Evolutionary conservation across 495 filamentous ascomycete genomes (phyloP).

Genomic region (Xylaria bambusicola): DNA sequence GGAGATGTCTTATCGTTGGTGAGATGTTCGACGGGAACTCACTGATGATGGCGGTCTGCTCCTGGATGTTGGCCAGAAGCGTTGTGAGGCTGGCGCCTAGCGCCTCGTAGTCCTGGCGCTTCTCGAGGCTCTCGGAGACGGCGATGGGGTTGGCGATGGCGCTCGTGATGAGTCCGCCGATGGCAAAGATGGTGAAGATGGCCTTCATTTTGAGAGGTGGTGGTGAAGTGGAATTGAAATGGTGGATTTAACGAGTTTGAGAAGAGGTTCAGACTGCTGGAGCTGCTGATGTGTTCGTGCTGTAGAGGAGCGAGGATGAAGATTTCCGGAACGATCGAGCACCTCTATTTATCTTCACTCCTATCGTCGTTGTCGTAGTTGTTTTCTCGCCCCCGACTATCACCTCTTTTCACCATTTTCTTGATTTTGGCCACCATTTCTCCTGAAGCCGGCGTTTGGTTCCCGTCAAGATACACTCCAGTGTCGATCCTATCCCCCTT

Average conservation of each 20-base stretch:
- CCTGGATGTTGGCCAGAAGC: constrained; percentile 31
- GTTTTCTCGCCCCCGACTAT: neutral
- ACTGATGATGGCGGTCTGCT: constrained; percentile 42
- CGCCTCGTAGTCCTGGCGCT: constrained; percentile 35
- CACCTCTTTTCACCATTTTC: neutral
- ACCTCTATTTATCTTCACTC: constrained; percentile 33
- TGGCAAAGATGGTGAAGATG: constrained; percentile 36
- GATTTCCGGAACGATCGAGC: neutral
- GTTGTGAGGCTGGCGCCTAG: constrained; percentile 27
- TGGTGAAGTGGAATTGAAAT: neutral
- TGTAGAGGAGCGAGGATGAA: constrained; percentile 19
- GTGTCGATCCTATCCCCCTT: constrained; percentile 4
- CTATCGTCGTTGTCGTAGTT: neutral
- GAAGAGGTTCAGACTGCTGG: constrained; percentile 14
- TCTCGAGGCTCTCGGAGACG: constrained; percentile 21
- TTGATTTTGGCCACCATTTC: neutral
- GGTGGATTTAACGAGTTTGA: neutral
- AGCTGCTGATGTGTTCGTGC: constrained; percentile 11
- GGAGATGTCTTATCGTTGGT: too few species aligned
- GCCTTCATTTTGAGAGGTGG: constrained; percentile 40
- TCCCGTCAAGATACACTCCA: neutral
- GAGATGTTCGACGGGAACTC: too few species aligned
- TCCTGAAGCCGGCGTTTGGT: neutral
- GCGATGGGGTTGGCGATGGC: constrained; percentile 37
- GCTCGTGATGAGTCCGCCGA: constrained; percentile 35